phyloP scores from a whole-genome alignment of 2,329 filamentous ascomycete genomes.

The Zymoseptoria ardabiliae region DNA sequence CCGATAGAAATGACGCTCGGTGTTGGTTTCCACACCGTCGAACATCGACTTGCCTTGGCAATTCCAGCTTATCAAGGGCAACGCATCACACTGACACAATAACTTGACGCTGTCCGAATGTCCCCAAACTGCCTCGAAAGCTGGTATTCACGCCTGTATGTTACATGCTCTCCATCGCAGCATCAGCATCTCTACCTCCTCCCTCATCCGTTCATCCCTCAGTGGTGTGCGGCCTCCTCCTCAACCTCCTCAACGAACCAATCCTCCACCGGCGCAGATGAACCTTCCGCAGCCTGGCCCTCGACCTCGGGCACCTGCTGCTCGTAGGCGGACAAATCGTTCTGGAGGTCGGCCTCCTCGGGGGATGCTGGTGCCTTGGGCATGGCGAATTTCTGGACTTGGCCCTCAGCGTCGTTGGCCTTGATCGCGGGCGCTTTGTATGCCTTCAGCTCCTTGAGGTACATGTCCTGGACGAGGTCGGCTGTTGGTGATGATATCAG shows the following conservation, averaged over 20 bases:
- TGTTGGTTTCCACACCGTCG: not conserved
- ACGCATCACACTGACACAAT: not conserved
- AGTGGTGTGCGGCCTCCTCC: conserved; percentile 18
- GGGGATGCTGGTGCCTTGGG: conserved; percentile 80
- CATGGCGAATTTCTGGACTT: conserved; percentile 78
- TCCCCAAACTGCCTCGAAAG: not conserved
- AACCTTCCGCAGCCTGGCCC: conserved; percentile 61
- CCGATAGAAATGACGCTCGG: not conserved
- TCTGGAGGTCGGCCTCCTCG: conserved; percentile 88
- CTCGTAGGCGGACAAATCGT: conserved; percentile 91
- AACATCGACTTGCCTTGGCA: not conserved
- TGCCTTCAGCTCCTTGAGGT: conserved; percentile 89
- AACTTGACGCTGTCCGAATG: not conserved
- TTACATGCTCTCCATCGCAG: not conserved
- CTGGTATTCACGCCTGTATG: conserved; percentile 1
- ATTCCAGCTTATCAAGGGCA: not conserved
- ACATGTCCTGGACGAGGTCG: conserved; percentile 96
- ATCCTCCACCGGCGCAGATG: conserved; percentile 55
- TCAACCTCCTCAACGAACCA: conserved; percentile 47
- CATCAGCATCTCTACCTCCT: not conserved
- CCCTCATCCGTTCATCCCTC: not conserved
- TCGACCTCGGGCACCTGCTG: conserved; percentile 88
- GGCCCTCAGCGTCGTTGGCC: conserved; percentile 77
- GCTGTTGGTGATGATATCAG: conserved; percentile 45
- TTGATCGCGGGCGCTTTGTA: conserved; percentile 86